These are phyloP conservation scores for Polygonum aviculare DNA, from an alignment of 148 eudicot genomes.

Conservation along the genomic window DNA sequence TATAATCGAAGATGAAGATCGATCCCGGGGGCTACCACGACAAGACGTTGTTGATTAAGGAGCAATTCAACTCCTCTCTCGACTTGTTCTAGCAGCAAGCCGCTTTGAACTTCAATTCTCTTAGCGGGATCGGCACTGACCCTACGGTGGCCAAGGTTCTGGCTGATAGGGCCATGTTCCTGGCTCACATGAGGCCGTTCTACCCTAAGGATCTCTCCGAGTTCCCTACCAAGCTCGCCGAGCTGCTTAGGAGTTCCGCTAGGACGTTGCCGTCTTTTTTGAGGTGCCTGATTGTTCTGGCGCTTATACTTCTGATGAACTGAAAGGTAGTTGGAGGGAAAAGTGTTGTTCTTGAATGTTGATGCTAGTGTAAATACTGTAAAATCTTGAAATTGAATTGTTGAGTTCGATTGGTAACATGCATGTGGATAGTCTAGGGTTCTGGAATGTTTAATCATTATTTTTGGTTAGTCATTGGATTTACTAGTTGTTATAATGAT, in stretches of 20 bases:
- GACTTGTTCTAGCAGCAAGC: conserved; percentile 73
- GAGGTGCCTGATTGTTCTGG: conserved; percentile 44
- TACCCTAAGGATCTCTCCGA: conserved; percentile 31
- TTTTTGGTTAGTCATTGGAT: no score
- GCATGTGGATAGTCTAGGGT: no score
- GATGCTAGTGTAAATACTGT: no score
- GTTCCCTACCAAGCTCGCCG: conserved; percentile 51
- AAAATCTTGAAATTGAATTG: no score
- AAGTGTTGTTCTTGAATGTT: not conserved
- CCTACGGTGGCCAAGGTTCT: conserved; percentile 29
- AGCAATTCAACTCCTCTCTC: conserved; percentile 68
- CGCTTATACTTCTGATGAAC: conserved; percentile 62
- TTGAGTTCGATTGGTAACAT: no score
- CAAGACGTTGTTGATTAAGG: conserved; percentile 47
- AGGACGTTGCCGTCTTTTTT: conserved; percentile 10
- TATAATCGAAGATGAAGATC: conserved; percentile 86
- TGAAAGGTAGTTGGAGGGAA: conserved; percentile 49
- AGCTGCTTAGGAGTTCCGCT: conserved; percentile 36
- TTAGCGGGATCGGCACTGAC: conserved; percentile 51
- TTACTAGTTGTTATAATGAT: not conserved
- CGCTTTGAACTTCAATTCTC: conserved; percentile 62
- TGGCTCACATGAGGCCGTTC: no score
- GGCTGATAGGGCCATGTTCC: no score
- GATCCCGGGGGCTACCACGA: conserved; percentile 79
- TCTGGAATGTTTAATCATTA: no score